Conservation (phyloP, 2,329 filamentous ascomycete species). For the Parastagonospora avenae region DNA sequence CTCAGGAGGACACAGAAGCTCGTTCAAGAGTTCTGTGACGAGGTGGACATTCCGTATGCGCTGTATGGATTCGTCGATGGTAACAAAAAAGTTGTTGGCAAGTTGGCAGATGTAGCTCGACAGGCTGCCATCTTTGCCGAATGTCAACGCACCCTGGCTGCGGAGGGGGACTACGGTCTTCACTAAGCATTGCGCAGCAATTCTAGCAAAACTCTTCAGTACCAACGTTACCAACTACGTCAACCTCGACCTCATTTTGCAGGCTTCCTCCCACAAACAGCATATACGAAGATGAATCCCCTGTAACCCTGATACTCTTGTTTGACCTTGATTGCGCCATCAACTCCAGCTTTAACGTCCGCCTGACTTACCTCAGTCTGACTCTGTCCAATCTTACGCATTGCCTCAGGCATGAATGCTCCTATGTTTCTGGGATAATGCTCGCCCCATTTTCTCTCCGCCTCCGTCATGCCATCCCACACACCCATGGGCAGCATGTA, state of each 20-base stretch:
- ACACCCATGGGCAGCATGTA: constrained; percentile 5
- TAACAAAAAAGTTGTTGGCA: constrained; percentile 62
- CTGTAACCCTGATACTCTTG: constrained; percentile 1
- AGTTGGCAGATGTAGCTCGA: constrained; percentile 63
- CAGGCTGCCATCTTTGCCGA: constrained; percentile 65
- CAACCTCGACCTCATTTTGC: background rate
- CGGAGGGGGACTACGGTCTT: constrained; percentile 38
- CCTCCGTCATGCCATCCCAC: constrained; percentile 3
- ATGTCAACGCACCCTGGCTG: constrained; percentile 54
- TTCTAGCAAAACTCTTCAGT: no score
- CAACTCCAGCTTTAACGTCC: background rate
- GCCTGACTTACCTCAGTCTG: background rate
- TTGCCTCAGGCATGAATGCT: background rate
- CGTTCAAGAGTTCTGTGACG: constrained; percentile 67
- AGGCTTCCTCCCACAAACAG: constrained; percentile 7
- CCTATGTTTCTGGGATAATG: background rate
- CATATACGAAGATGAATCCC: constrained; percentile 9
- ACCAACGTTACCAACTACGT: no score
- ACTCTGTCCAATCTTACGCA: background rate
- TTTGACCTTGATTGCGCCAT: background rate
- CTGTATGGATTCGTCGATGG: constrained; percentile 67
- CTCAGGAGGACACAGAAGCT: constrained; percentile 64
- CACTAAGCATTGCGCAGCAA: constrained; percentile 17
- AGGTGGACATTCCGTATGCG: constrained; percentile 67
- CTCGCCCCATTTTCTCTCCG: constrained; percentile 1